Evolutionary conservation across 139 green algal species (phyloP).

Genomic region (Nannochloris sp.): DNA sequence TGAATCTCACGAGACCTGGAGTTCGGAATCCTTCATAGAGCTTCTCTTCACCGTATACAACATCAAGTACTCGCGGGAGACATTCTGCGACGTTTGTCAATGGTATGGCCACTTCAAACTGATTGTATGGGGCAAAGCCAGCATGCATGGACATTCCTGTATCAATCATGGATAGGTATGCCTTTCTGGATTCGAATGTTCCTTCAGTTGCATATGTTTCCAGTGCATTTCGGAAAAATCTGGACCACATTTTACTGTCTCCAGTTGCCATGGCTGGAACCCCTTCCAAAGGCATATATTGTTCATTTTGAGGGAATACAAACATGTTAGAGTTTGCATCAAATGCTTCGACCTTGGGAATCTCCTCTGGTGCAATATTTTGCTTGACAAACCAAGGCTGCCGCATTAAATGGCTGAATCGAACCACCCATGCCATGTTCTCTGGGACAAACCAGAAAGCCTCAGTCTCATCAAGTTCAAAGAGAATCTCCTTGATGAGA

Average conservation of each 20-base stretch:
- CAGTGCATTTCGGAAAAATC: neutral
- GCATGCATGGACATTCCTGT: conserved; percentile 11
- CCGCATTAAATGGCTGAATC: neutral
- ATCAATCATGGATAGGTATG: conserved; percentile 6
- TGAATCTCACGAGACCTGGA: conserved; percentile 47
- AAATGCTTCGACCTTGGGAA: neutral
- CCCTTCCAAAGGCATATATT: neutral
- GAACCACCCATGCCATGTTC: neutral
- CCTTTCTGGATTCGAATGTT: neutral
- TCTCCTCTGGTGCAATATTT: neutral
- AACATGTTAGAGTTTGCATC: neutral
- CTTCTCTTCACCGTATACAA: conserved; percentile 32
- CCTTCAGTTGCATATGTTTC: neutral
- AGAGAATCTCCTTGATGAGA: conserved; percentile 5
- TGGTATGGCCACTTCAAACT: conserved; percentile 39
- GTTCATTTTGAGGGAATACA: neutral
- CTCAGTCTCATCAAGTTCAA: conserved; percentile 35
- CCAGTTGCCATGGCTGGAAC: neutral
- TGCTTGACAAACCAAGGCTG: neutral
- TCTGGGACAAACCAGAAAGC: conserved; percentile 27
- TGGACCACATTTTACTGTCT: neutral
- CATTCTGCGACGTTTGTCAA: conserved; percentile 28
- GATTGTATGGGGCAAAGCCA: conserved; percentile 25
- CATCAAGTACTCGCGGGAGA: conserved; percentile 16
- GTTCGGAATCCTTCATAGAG: conserved; percentile 39